Evolutionary conservation across 202 grass and related monocot species (phyloP), one percentile per base, ranked within the genome.

Genomic region (Setaria italica): DNA sequence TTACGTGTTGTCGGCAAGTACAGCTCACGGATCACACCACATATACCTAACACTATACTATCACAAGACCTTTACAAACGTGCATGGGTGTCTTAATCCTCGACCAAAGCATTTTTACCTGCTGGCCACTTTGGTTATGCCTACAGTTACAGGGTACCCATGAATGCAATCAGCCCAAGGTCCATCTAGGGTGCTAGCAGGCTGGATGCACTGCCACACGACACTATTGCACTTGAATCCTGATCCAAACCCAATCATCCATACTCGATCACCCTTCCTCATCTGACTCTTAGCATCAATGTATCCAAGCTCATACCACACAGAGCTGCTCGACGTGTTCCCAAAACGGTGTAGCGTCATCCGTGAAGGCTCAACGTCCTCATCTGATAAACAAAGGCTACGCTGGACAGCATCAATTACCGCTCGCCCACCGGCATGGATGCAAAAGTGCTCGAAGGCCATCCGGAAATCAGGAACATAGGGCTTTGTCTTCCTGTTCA

Each of bases 181-280:
- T 15, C 90, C 90, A 9, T 90, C 81, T 9, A 85, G 39, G 29
- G 80, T 74, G 55, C 34, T 48, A 4, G 67, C 15, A 10, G 90
- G n/a, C 50, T 74, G 35, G 54, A 89, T 82, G 64, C 88, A 89
- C 73, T 88, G 77, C 94, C 85, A 94, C 43, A 88, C 87, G 0
- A 93, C 90, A 42, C 95, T 97, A 76, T 97, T 97, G 17, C 89
- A 92, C 71, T 95, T 95, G 73, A 93, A 95, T 3, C 94, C 94
- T 15, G 93, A 92, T 13, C 93, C 94, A 51, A 97, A 97, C 9
- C 89, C 91, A 60, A 97, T 72, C 94, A 92, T 97, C 94, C 94
- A 97, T 2, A 94, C 43, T 0, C 80, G 72, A 67, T 94, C 85
- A 4, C 91, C 94, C 17, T 79, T 74, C 2, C 51, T 69, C 74